Conservation (phyloP, 257 asterid species). For the Primulina eburnea region DNA sequence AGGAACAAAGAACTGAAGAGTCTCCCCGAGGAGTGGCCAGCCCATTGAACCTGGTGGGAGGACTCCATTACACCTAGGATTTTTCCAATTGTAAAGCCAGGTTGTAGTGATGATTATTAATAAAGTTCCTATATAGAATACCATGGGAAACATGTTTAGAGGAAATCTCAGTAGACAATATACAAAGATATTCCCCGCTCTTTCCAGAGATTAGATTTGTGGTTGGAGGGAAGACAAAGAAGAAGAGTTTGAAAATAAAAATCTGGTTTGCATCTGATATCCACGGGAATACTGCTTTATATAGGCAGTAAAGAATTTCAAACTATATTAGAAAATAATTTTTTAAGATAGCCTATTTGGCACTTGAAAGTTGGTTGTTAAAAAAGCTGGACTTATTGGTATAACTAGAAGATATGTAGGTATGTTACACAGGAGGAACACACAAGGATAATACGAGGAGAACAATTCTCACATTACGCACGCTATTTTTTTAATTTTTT, state of each 20-base stretch:
- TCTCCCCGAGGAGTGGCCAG: constrained; percentile 69
- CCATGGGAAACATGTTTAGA: constrained; percentile 38
- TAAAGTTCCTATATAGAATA: constrained; percentile 36
- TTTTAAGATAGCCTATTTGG: constrained; percentile 28
- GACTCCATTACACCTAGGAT: constrained; percentile 56
- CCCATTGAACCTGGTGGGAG: constrained; percentile 84
- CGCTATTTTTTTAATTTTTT: too few relatives aligned
- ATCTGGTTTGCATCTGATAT: constrained; percentile 54
- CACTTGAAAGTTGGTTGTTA: constrained; percentile 57
- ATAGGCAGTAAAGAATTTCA: constrained; percentile 61
- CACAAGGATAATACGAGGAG: too few relatives aligned
- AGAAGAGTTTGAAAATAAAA: constrained; percentile 41
- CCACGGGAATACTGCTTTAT: constrained; percentile 49
- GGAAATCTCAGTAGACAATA: neutral
- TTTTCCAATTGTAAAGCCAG: constrained; percentile 58
- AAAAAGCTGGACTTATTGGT: constrained; percentile 49
- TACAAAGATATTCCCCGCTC: neutral
- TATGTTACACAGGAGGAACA: too few relatives aligned
- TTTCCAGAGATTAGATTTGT: neutral
- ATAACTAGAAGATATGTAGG: neutral
- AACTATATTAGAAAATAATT: constrained; percentile 36
- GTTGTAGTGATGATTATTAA: constrained; percentile 31
- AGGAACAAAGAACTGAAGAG: constrained; percentile 54
- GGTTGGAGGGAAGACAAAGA: constrained; percentile 25
- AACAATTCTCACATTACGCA: too few relatives aligned